Base-by-base conservation (phyloP, 306 rosid genomes). In the Sechiopsis laciniata region DNA sequence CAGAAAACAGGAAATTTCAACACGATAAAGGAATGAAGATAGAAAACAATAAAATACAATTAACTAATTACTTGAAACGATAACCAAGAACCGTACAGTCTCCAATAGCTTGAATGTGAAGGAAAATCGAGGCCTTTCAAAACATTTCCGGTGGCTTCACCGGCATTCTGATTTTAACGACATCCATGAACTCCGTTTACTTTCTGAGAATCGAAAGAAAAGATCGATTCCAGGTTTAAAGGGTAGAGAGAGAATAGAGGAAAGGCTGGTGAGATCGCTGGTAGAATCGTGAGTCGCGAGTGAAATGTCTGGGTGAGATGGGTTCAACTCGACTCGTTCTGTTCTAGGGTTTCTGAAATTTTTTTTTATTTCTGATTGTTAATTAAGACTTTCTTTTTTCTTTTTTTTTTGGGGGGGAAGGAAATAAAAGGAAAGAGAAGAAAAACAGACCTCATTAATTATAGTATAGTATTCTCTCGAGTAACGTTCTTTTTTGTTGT, bases 231-330 rank as follows among this genome's bases (percentile, higher is more conserved):
- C 19, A 53, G 74, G 63, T 8, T 55, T 13, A 24, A 42, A 73
- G 79, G 85, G 76, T 72, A 24, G 51, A 67, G 66, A 74, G 71
- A 22, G 68, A 29, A 19, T 7, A n/a, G 32, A 42, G 29, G 80
- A 78, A 74, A 58, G 35, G 40, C n/a, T 24, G 70, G 42, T 59
- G 24, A 56, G 53, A 74, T 74, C 77, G 70, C 64, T 74, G 69
- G 26, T n/a, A 59, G 77, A 74, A 74, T 74, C 77, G 77, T 48
- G 77, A 74, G 77, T 74, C 58, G 56, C 70, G 70, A 48, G 67
- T 59, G 45, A 22, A 21, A 74, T 77, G 76, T 84, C 45, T 81
- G 35, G 78, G 68, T 74, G 67, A 60, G n/a, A 74, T 74, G 58
- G 70, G 70, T 59, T 74, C 71, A 60, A 74, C 77, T 60, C 77